phyloP scores from a whole-genome alignment of 257 asterid species.

The Vinca minor region DNA sequence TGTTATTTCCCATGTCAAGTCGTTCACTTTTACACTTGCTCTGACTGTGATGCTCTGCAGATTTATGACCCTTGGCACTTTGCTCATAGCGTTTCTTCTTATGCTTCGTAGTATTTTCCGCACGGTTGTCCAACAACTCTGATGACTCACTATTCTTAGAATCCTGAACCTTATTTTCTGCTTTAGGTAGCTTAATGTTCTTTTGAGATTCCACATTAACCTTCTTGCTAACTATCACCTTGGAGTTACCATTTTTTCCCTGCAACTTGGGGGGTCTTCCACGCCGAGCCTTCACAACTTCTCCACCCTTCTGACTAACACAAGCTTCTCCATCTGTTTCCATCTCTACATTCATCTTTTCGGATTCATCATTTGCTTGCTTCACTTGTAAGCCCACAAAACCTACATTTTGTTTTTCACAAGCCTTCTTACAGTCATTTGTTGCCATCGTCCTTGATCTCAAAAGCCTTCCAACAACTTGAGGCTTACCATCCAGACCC shows the following conservation, averaged over 20 bases:
- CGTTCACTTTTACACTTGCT: slow-evolving; percentile 15
- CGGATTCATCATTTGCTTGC: slow-evolving; percentile 4
- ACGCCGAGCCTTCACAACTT: slow-evolving; percentile 22
- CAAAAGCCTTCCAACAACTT: slow-evolving; percentile 48
- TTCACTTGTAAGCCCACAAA: slow-evolving; percentile 13
- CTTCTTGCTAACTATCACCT: too few species aligned
- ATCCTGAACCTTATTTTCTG: slow-evolving; percentile 16
- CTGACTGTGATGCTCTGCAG: slow-evolving; percentile 12
- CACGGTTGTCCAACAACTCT: too few species aligned
- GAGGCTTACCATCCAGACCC: slow-evolving; percentile 25
- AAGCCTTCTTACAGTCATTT: slow-evolving; percentile 37
- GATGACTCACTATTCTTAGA: slow-evolving; percentile 9
- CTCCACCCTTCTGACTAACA: slow-evolving; percentile 9
- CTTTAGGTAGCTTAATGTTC: slow-evolving; percentile 4
- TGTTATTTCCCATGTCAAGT: slow-evolving; percentile 15
- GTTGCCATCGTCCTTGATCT: slow-evolving; percentile 61
- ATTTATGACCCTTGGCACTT: slow-evolving; percentile 4
- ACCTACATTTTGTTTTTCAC: slow-evolving; percentile 19
- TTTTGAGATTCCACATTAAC: slow-evolving; percentile 8
- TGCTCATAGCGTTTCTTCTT: slow-evolving; percentile 1
- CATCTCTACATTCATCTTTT: slow-evolving; percentile 3
- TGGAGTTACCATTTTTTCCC: too few species aligned
- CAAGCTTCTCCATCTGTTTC: slow-evolving; percentile 11
- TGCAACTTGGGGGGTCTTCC: slow-evolving; percentile 40
- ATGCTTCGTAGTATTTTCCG: background rate